Evolutionary conservation across 2,329 filamentous ascomycete species (phyloP).

Genomic region (Rhynchosporium agropyri): DNA sequence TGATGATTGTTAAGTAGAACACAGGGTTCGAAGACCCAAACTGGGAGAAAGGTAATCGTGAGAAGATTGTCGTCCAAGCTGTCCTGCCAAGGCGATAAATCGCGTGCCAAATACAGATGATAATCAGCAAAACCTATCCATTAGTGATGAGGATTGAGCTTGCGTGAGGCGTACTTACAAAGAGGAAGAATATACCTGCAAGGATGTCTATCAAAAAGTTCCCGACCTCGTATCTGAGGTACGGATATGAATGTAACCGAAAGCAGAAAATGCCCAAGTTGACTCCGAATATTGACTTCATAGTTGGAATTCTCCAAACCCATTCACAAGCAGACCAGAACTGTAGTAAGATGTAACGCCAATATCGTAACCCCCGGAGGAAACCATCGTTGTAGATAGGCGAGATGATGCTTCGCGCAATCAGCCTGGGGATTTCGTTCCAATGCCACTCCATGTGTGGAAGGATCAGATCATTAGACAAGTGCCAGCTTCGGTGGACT

Average conservation of each 20-base stretch:
- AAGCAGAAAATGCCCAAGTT: no score
- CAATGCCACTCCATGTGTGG: not conserved
- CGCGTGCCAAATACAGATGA: not conserved
- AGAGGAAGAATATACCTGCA: no score
- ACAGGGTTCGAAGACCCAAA: not conserved
- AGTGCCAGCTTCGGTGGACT: not conserved
- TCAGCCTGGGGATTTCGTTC: not conserved
- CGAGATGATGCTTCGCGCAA: not conserved
- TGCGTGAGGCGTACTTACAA: no score
- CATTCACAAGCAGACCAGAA: not conserved
- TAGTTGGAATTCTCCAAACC: not conserved
- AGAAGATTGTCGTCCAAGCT: not conserved
- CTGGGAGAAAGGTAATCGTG: slow-evolving; percentile 6
- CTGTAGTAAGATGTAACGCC: not conserved
- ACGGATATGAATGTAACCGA: no score
- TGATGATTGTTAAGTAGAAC: not conserved
- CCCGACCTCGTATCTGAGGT: no score
- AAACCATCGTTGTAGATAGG: not conserved
- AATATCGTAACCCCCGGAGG: not conserved
- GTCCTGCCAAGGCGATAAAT: not conserved
- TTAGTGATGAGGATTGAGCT: not conserved
- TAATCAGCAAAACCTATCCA: not conserved
- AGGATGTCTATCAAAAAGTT: no score
- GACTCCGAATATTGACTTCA: no score
- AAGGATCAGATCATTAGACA: not conserved